Evolutionary conservation across 306 rosid genomes (phyloP).

Genomic region (Datisca glomerata): DNA sequence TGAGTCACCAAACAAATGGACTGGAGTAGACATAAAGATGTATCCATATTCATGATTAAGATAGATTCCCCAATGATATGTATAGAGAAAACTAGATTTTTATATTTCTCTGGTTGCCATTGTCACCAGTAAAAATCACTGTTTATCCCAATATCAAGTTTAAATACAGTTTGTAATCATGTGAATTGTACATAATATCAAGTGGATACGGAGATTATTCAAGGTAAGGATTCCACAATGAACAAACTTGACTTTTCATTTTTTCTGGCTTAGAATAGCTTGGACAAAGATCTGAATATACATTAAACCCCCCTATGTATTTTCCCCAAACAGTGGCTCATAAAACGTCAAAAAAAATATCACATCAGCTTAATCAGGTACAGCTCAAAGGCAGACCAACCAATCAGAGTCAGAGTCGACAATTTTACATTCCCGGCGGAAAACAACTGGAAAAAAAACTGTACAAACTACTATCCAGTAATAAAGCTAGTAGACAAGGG

Average conservation of each 20-base stretch:
- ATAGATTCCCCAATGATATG: background rate
- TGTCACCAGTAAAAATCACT: too few relatives aligned
- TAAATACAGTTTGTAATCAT: too few relatives aligned
- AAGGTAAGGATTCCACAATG: background rate
- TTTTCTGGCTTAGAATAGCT: background rate
- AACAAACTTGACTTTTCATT: background rate
- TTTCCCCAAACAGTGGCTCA: too few relatives aligned
- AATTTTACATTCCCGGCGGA: conserved; percentile 17
- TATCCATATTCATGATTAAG: conserved; percentile 4
- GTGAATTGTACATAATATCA: background rate
- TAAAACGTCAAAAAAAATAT: conserved; percentile 30
- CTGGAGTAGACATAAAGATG: conserved; percentile 36
- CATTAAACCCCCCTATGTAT: too few relatives aligned
- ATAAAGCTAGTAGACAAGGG: conserved; percentile 18
- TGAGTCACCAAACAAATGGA: conserved; percentile 39
- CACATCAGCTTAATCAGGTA: conserved; percentile 52
- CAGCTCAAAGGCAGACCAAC: conserved; percentile 19
- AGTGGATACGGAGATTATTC: background rate
- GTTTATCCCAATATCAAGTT: too few relatives aligned
- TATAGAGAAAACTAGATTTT: background rate
- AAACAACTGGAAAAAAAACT: conserved; percentile 28
- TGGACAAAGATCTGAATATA: background rate
- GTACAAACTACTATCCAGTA: conserved; percentile 34
- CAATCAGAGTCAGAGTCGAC: conserved; percentile 28
- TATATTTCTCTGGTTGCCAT: too few relatives aligned